Evolutionary conservation across 805 yeast genomes (phyloP).

Genomic region (Myxozyma mucilagina): DNA sequence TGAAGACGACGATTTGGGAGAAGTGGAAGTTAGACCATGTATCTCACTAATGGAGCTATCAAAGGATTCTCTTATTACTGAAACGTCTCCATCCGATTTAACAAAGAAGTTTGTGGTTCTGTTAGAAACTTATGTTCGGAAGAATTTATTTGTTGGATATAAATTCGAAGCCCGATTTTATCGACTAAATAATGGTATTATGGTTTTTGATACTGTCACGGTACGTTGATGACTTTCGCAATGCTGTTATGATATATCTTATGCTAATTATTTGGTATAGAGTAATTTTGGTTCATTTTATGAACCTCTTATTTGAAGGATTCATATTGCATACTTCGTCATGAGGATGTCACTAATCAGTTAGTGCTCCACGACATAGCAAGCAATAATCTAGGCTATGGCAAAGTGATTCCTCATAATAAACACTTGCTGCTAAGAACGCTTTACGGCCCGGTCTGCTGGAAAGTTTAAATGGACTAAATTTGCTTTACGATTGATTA

Average conservation of each 20-base stretch:
- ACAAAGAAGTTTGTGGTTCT: background rate
- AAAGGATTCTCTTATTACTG: background rate
- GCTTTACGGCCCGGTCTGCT: no score
- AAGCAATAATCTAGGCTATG: no score
- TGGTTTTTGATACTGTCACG: background rate
- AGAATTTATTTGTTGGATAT: background rate
- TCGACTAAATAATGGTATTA: background rate
- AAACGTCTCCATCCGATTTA: background rate
- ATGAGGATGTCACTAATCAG: background rate
- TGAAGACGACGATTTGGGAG: background rate
- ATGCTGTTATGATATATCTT: background rate
- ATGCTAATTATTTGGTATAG: background rate
- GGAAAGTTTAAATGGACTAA: no score
- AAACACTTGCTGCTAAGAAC: no score
- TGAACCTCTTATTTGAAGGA: no score
- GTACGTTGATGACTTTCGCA: background rate
- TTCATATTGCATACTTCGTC: no score
- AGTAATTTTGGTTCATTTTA: background rate
- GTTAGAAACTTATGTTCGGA: background rate
- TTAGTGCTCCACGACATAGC: background rate
- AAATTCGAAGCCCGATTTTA: background rate
- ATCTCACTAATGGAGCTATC: background rate
- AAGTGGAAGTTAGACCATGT: background rate
- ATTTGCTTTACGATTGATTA: no score
- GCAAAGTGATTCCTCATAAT: no score